These are phyloP conservation scores for Alternaria infectoria DNA, from an alignment of 2,329 filamentous ascomycete species.

Conservation along the genomic window DNA sequence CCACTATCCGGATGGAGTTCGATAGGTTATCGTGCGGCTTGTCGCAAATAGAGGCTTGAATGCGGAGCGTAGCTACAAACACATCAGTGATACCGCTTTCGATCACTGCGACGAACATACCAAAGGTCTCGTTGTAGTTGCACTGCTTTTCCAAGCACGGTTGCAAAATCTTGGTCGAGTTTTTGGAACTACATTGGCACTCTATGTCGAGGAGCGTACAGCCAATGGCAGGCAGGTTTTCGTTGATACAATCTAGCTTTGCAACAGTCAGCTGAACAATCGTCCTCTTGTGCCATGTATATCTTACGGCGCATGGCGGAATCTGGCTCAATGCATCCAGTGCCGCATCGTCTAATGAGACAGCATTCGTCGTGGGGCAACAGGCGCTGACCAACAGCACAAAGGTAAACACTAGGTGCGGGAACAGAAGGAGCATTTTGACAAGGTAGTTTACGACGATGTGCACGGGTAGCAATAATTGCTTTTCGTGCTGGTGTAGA, in stretches of 20 bases:
- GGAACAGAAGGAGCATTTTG: background rate
- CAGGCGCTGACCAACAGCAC: background rate
- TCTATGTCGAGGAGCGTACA: slow-evolving; percentile 3
- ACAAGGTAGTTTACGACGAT: background rate
- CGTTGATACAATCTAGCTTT: slow-evolving; percentile 5
- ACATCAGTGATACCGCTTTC: background rate
- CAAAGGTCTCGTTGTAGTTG: slow-evolving; percentile 1
- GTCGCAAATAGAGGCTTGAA: slow-evolving; percentile 5
- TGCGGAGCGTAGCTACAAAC: background rate
- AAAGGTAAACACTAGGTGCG: background rate
- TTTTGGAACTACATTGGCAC: slow-evolving; percentile 9
- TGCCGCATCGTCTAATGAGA: background rate
- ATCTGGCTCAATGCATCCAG: background rate
- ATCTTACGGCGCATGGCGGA: background rate
- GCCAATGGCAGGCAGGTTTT: slow-evolving; percentile 1
- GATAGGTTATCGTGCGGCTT: slow-evolving; percentile 2
- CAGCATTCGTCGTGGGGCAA: background rate
- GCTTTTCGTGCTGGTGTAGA: background rate
- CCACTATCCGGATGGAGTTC: background rate
- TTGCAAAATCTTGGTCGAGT: slow-evolving; percentile 7
- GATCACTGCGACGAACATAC: background rate
- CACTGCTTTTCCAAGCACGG: slow-evolving; percentile 3
- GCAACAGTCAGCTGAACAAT: background rate
- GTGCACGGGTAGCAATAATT: background rate
- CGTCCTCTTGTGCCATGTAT: background rate